Base-by-base conservation (phyloP, 352 stramenopile genomes). In the Plasmopara halstedii region DNA sequence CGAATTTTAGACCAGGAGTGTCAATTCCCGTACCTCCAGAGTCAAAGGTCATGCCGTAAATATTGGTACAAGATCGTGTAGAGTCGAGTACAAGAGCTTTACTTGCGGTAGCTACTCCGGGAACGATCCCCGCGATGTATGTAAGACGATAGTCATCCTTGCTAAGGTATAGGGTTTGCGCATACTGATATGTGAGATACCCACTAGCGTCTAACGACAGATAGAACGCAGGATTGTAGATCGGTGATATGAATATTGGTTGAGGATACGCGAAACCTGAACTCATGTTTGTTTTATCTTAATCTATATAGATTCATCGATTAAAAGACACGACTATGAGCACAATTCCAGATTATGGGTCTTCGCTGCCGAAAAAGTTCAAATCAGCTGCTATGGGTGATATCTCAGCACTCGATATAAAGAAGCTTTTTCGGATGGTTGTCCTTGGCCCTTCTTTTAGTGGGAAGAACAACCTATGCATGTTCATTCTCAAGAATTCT, bases 221-320 rank as follows among this genome's bases (percentile, higher is more conserved):
- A 27, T 46, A 46, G 36, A 53, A 53, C 14, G 25, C 17, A 9
- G 36, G 35, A 13, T 52, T 53, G 33, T 41, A 53, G 20, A 40
- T 39, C 0, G 35, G 27, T 26, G 45, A 45, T 25, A n/a, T 11
- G 0, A 52, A 52, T 14, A 18, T 52, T 25, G 45, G 26, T 42
- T 53, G 33, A 39, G n/a, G 15, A 39, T 6, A 23, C 33, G 33
- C 14, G 4, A 23, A 39, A 21, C 15, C 13, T 14, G 15, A 23
- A 20, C 15, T 23, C 33, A 39, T 23, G 15, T 39, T 39, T 20
- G 5, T 36, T 39, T 39, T 39, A 10, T 10, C 33, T 22, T 10
- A 39, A 39, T 39, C 33, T 39, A 39, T 39, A 22, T 23, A 39
- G 33, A 39, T 39, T 15, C 2, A 21, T 15, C 15, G 33, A 39